Percentiles rank a stretch among this genome's conserved stretches.
Conservation (phyloP, 352 stramenopile genomes). For the Phytophthora pisi region DNA sequence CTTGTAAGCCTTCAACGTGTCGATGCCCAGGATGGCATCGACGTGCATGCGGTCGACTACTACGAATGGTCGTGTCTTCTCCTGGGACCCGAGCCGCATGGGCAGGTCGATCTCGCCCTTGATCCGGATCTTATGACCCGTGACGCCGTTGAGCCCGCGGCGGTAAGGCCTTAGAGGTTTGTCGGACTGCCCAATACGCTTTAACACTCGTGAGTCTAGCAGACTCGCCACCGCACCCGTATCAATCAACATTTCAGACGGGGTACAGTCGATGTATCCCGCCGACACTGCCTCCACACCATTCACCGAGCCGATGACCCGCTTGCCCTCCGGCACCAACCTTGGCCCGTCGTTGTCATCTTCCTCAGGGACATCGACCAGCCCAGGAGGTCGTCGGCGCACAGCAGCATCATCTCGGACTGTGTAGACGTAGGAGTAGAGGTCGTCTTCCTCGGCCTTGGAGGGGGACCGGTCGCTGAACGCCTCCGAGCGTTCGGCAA, state of each 20-base stretch:
- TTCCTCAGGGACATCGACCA: no score
- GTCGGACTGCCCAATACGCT: background rate
- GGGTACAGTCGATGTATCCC: background rate
- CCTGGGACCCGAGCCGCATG: background rate
- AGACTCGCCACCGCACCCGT: background rate
- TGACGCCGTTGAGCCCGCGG: background rate
- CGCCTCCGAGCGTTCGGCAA: background rate
- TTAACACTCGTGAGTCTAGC: background rate
- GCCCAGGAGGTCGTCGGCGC: no score
- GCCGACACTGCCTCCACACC: background rate
- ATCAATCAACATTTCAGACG: background rate
- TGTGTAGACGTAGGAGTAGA: background rate
- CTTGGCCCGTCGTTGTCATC: no score
- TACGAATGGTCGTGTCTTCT: background rate
- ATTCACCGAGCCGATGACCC: no score
- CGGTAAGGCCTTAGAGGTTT: background rate
- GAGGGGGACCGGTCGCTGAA: background rate
- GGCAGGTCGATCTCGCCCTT: background rate
- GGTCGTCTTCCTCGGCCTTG: background rate
- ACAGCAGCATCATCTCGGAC: background rate
- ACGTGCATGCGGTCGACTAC: background rate
- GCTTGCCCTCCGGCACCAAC: no score
- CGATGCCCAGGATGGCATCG: background rate
- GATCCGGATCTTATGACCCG: background rate
- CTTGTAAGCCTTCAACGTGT: background rate